Percentiles rank a stretch among this genome's conserved stretches.
Evolutionary conservation across 169 alveolate species (phyloP).

Genomic region (Eimeria maxima): DNA sequence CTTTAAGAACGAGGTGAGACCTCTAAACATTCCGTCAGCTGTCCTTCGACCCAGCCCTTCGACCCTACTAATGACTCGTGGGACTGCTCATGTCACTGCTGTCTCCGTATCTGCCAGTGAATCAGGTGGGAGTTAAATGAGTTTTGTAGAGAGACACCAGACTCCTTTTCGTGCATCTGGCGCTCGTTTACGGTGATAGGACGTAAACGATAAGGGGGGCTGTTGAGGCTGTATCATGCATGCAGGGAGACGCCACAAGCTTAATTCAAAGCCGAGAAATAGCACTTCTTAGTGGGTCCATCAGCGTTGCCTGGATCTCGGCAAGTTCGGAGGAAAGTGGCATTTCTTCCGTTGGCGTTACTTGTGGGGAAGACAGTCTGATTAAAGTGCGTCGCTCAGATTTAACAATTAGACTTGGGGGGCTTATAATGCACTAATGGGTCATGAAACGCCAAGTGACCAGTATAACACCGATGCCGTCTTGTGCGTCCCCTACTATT

Average conservation of each 20-base stretch:
- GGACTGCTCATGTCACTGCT: neutral
- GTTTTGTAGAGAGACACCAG: neutral
- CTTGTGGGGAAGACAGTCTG: slow-evolving; percentile 59
- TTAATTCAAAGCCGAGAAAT: slow-evolving; percentile 55
- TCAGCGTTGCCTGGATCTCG: slow-evolving; percentile 60
- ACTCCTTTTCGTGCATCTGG: neutral
- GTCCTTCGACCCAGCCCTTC: no score
- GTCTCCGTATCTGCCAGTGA: neutral
- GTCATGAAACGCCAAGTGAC: neutral
- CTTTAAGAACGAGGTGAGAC: slow-evolving; percentile 21
- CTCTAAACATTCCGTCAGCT: neutral
- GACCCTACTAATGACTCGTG: neutral
- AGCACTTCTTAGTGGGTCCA: slow-evolving; percentile 79
- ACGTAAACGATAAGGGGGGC: neutral
- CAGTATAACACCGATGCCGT: neutral
- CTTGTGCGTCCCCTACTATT: neutral
- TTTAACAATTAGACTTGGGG: neutral
- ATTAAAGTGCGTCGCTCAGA: slow-evolving; percentile 21
- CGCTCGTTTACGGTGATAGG: neutral
- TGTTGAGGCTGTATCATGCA: neutral
- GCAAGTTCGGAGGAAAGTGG: neutral
- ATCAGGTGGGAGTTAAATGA: neutral
- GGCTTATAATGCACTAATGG: neutral
- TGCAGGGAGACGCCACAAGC: slow-evolving; percentile 35
- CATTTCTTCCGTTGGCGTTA: slow-evolving; percentile 20